A percentile compares a stretch with the other conserved stretches of the same genome.
These are phyloP conservation scores for Leptographium galeiforme DNA, from an alignment of 2,329 filamentous ascomycete species.

Conservation along the genomic window DNA sequence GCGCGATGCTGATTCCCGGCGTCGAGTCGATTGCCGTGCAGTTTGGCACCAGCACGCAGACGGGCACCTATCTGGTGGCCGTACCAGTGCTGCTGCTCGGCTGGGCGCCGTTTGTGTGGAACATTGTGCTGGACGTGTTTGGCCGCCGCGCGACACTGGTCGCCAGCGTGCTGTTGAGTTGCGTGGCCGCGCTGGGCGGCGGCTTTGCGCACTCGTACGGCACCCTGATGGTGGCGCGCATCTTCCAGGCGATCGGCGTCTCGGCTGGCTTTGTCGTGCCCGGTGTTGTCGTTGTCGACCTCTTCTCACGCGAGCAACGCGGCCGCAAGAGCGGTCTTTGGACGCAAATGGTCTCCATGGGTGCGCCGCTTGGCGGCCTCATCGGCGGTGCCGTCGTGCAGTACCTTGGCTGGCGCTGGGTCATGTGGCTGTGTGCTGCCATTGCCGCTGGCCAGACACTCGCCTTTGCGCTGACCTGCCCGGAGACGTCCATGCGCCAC, in stretches of 20 bases:
- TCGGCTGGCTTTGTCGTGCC: conserved; percentile 18
- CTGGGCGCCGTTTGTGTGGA: background rate
- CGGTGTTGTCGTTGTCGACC: conserved; percentile 17
- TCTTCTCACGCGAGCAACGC: conserved; percentile 18
- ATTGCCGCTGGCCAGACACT: background rate
- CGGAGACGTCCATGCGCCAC: background rate
- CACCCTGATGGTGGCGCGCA: conserved; percentile 14
- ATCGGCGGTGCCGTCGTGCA: conserved; percentile 12
- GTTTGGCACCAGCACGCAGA: background rate
- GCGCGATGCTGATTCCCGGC: background rate
- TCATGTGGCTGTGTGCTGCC: conserved; percentile 8
- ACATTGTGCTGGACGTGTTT: background rate
- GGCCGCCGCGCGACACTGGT: background rate
- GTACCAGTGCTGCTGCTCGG: background rate
- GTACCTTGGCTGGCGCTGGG: conserved; percentile 13
- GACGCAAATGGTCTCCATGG: conserved; percentile 10
- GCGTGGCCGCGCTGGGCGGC: background rate
- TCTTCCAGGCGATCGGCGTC: conserved; percentile 19
- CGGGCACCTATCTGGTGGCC: background rate
- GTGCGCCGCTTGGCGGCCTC: conserved; percentile 11
- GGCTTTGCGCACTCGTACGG: conserved; percentile 16
- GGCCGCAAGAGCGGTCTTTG: conserved; percentile 14
- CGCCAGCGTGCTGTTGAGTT: background rate
- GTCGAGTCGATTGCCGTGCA: background rate
- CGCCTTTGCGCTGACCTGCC: background rate